Evolutionary conservation across 2,329 filamentous ascomycete genomes (phyloP).

Genomic region (Thielaviopsis ethacetica): DNA sequence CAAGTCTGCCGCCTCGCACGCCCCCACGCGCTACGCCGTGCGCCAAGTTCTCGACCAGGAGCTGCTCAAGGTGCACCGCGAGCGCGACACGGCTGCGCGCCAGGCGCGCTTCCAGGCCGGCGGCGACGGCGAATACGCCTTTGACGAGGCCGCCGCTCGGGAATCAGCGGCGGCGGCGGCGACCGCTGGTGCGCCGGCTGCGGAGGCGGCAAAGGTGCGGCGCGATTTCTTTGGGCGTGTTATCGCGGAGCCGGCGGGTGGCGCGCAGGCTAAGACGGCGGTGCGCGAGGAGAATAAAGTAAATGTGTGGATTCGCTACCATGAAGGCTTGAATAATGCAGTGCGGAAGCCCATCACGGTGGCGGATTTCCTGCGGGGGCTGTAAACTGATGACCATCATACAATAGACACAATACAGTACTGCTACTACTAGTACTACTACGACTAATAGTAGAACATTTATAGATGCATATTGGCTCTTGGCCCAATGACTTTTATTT

Average conservation of each 20-base stretch:
- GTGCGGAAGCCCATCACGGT: conserved; percentile 76
- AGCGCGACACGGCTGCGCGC: conserved; percentile 48
- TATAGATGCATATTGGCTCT: too few species aligned
- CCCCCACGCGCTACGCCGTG: conserved; percentile 77
- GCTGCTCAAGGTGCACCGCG: conserved; percentile 53
- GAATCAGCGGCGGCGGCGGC: too few species aligned
- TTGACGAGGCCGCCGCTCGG: conserved; percentile 18
- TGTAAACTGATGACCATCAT: conserved; percentile 24
- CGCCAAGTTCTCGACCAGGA: conserved; percentile 89
- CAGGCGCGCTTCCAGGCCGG: conserved; percentile 48
- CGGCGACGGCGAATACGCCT: conserved; percentile 26
- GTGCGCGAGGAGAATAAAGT: conserved; percentile 28
- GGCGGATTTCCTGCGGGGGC: conserved; percentile 55
- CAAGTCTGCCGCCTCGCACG: conserved; percentile 36
- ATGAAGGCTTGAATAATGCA: conserved; percentile 85
- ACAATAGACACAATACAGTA: neutral
- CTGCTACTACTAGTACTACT: too few species aligned
- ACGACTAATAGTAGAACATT: too few species aligned
- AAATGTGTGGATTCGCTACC: conserved; percentile 72
- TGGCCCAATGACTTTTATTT: too few species aligned
- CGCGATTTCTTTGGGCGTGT: conserved; percentile 76
- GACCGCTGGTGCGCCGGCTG: neutral
- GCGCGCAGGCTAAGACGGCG: conserved; percentile 19
- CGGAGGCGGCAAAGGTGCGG: conserved; percentile 33
- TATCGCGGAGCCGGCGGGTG: conserved; percentile 28